Percentiles rank a stretch among this genome's conserved stretches.
Evolutionary conservation across 2,329 filamentous ascomycete genomes (phyloP).

Genomic region (Colletotrichum gloeosporioides): DNA sequence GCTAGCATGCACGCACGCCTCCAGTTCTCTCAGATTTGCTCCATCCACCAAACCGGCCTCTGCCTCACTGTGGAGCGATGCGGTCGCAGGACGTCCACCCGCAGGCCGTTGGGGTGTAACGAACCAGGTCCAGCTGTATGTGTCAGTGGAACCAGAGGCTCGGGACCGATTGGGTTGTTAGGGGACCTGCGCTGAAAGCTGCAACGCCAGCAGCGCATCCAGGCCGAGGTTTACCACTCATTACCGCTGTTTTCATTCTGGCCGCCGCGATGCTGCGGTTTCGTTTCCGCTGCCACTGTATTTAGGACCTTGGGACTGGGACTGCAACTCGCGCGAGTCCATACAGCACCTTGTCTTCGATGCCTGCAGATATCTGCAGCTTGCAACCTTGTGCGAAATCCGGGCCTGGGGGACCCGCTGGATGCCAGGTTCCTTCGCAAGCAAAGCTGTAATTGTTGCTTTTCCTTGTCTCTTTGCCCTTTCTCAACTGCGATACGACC

Average conservation of each 20-base stretch:
- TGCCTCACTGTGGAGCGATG: neutral
- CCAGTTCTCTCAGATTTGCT: neutral
- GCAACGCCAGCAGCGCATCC: neutral
- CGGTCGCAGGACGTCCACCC: neutral
- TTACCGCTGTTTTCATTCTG: neutral
- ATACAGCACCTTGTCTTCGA: neutral
- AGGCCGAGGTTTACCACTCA: neutral
- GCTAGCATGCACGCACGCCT: neutral
- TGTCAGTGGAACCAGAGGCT: slow-evolving; percentile 14
- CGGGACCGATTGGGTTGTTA: slow-evolving; percentile 14
- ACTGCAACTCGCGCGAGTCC: neutral
- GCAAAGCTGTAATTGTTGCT: neutral
- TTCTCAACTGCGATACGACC: neutral
- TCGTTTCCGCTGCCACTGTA: neutral
- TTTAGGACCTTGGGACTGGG: neutral
- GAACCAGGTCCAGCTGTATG: slow-evolving; percentile 1
- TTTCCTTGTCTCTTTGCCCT: slow-evolving; percentile 15
- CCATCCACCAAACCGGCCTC: neutral
- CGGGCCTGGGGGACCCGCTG: neutral
- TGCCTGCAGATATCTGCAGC: neutral
- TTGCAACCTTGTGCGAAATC: neutral
- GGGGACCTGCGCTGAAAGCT: neutral
- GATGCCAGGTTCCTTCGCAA: neutral
- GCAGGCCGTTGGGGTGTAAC: slow-evolving; percentile 9
- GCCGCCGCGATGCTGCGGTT: neutral